Base-by-base conservation (phyloP, 2,329 filamentous ascomycete genomes). In the Fusarium penzigii region DNA sequence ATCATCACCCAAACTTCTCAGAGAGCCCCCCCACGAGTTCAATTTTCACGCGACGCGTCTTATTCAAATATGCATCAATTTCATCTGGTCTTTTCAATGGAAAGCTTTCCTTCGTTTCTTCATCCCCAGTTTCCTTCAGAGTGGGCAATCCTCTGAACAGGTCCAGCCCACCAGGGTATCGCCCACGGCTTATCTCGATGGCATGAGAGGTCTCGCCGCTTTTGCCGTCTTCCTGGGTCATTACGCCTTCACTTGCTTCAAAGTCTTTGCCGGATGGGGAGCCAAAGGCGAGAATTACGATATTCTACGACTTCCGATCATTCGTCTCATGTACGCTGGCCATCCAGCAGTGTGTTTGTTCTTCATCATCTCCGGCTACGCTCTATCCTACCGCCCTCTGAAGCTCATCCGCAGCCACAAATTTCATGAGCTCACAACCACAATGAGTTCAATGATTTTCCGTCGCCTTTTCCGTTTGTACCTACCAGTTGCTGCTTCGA, bases 341-440 rank as follows among this genome's bases (percentile, higher is more conserved):
- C 80, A 79, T 4, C 76, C 80, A 0, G 81, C 81, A 59, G 82
- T 85, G 36, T 80, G 78, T 66, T 69, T 84, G 57, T 86, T 86
- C 72, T 86, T 85, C 64, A 78, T 85, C 61, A 80, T 85, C 42
- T 83, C 81, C 1, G 83, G 83, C 17, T 86, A 84, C 66, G 84
- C 82, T 3, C 72, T 87, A 12, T 79, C 78, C 29, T 76, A 84
- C 50, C 75, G 75, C 42, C 78, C 79, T 1, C 60, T 83, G n/a
- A 78, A 75, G 55, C 70, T 80, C 45, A 66, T 72, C 25, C 74
- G 75, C 39, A 68, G 58, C 48, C 67, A 69, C n/a, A 59, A 60
- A 39, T 67, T 66, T 42, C 62, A 71, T 36, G 74, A 73, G 11
- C 73, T 81, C 46, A 69, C 75, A 2, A 68, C 61, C 16, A 74